Percentiles rank a stretch among this genome's conserved stretches.
phyloP scores from a whole-genome alignment of 371 early-diverging fungal species.

The Synchytrium microbalum region DNA sequence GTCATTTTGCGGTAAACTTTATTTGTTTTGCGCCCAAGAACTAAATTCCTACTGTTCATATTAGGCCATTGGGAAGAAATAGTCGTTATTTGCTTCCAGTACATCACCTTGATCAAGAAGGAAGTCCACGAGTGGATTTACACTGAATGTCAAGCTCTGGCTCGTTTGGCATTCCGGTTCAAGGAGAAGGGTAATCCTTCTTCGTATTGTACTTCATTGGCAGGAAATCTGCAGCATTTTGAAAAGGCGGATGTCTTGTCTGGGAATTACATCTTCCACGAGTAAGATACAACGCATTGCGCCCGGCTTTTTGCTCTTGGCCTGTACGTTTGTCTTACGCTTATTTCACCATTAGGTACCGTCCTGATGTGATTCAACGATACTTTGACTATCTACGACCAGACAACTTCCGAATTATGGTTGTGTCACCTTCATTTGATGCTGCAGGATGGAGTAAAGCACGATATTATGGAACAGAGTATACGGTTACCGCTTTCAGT shows the following conservation, averaged over 20 bases:
- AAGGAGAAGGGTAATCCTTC: conserved; percentile 58
- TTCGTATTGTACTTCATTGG: conserved; percentile 27
- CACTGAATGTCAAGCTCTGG: conserved; percentile 58
- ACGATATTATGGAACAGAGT: conserved; percentile 77
- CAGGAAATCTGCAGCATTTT: conserved; percentile 45
- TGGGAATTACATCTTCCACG: conserved; percentile 50
- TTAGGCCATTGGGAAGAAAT: conserved; percentile 66
- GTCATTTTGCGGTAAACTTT: neutral
- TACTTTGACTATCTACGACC: neutral
- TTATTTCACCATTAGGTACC: neutral
- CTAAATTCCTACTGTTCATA: neutral
- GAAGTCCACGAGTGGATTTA: conserved; percentile 65
- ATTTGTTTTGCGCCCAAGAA: conserved; percentile 3
- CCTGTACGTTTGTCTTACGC: neutral
- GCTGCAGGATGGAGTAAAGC: conserved; percentile 40
- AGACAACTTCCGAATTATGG: conserved; percentile 31
- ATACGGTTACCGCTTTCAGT: conserved; percentile 59
- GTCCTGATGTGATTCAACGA: neutral
- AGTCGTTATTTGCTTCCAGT: conserved; percentile 72
- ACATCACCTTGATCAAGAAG: conserved; percentile 66
- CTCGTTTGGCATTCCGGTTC: conserved; percentile 69
- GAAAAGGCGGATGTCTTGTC: conserved; percentile 61
- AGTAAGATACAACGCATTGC: conserved; percentile 29
- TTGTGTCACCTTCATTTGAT: conserved; percentile 30
- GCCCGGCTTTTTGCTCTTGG: neutral